phyloP scores from a whole-genome alignment of 257 asterid species.

The Thymus quinquecostatus region DNA sequence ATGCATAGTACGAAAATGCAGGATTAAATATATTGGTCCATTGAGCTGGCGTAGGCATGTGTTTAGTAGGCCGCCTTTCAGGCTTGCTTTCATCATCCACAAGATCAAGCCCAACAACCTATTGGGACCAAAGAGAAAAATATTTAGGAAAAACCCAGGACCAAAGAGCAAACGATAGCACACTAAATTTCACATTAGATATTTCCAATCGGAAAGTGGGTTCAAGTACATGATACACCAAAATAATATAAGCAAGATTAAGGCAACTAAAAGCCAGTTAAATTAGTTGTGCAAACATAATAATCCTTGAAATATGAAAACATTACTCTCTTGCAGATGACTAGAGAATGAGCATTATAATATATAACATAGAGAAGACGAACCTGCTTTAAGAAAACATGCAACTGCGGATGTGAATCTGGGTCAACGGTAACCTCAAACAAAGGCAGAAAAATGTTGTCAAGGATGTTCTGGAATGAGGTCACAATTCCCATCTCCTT shows the following conservation, averaged over 20 bases:
- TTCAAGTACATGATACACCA: neutral
- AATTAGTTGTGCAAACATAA: constrained; percentile 9
- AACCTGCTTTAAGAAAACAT: constrained; percentile 92
- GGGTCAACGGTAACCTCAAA: constrained; percentile 97
- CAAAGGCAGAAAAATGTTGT: constrained; percentile 89
- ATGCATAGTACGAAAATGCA: constrained; percentile 89
- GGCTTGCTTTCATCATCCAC: constrained; percentile 99
- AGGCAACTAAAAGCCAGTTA: neutral
- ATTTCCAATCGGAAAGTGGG: neutral
- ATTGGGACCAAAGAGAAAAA: constrained; percentile 32
- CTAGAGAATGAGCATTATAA: neutral
- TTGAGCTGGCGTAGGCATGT: constrained; percentile 95
- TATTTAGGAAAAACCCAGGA: constrained; percentile 23
- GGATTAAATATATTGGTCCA: constrained; percentile 97
- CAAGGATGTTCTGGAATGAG: constrained; percentile 96
- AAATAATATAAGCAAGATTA: neutral
- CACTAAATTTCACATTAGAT: neutral
- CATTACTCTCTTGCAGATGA: neutral
- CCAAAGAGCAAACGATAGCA: constrained; percentile 9
- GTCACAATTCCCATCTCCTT: constrained; percentile 99
- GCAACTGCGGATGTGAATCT: constrained; percentile 96
- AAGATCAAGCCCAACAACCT: constrained; percentile 99
- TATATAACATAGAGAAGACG: constrained; percentile 8
- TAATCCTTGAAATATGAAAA: neutral
- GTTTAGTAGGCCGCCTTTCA: constrained; percentile 97